These are phyloP conservation scores for Dacryopinax spathularia DNA, from an alignment of 768 basidiomycete genomes.

Conservation along the genomic window DNA sequence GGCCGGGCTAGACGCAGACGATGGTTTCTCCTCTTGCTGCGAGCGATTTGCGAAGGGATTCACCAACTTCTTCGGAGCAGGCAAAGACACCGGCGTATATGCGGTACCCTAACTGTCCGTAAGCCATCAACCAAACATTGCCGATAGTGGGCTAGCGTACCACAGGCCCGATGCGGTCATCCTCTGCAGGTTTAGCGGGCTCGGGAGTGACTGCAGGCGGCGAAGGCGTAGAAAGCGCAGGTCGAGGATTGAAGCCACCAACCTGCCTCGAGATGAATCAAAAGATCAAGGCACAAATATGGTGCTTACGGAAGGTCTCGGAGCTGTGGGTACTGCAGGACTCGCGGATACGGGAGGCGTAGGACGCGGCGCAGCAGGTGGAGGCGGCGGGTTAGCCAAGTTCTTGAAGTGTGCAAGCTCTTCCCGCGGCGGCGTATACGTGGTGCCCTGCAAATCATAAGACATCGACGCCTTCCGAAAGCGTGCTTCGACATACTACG, in stretches of 20 bases:
- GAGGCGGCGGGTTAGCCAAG: conserved; percentile 15
- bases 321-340: conserved; percentile 22
- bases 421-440: conserved; percentile 16
- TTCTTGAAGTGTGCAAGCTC: conserved; percentile 29
- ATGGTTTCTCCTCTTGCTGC: conserved; percentile 31
- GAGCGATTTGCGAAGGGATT: conserved; percentile 56
- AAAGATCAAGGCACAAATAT: not conserved
- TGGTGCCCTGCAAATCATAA: conserved; percentile 15
- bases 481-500: conserved; percentile 9
- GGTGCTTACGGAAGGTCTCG: conserved; percentile 27
- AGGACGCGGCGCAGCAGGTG: conserved; percentile 30
- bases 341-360: conserved; percentile 28
- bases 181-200: conserved; percentile 55
- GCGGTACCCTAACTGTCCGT: conserved; percentile 58
- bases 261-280: not conserved
- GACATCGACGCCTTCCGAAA: not conserved
- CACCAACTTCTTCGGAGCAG: conserved; percentile 71
- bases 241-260: conserved; percentile 15
- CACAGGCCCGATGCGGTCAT: conserved; percentile 73
- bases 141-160: conserved; percentile 22
- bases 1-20: conserved; percentile 17
- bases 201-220: conserved; percentile 8
- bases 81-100: conserved; percentile 76
- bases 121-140: not conserved
- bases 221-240: conserved; percentile 24